These are phyloP conservation scores for Paramecium pentaurelia DNA, from an alignment of 73 alveolate species.

Conservation along the genomic window DNA sequence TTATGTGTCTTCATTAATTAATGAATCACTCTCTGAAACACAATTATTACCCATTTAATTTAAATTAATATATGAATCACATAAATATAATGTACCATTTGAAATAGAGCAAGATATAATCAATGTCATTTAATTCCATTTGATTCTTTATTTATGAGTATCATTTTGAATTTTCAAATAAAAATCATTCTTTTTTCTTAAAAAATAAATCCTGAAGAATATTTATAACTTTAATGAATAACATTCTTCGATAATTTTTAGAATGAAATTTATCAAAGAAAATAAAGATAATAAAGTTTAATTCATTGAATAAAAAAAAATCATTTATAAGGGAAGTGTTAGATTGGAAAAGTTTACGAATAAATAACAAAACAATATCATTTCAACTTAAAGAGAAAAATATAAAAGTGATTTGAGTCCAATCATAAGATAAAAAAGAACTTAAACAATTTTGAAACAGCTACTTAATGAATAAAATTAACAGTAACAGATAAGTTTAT, in stretches of 20 bases:
- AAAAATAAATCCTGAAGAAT: background rate
- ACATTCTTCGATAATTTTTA: background rate
- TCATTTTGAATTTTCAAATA: background rate
- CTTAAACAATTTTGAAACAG: background rate
- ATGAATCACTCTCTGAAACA: conserved; percentile 24
- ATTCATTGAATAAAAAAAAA: background rate
- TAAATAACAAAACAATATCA: background rate
- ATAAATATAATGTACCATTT: background rate
- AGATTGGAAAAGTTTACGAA: background rate
- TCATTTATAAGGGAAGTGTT: background rate
- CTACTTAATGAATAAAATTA: background rate
- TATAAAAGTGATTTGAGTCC: background rate
- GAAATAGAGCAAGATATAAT: background rate
- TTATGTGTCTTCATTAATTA: background rate
- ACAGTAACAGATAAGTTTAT: background rate
- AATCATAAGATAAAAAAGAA: background rate
- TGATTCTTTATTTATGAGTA: background rate
- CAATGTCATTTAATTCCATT: background rate
- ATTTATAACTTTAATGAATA: background rate
- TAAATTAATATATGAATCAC: background rate
- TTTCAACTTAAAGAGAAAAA: background rate
- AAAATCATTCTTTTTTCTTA: background rate
- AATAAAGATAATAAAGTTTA: conserved; percentile 15
- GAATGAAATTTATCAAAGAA: background rate
- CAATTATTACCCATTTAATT: background rate